A percentile compares a stretch with the other conserved stretches of the same genome.
Conservation (phyloP, 2,329 filamentous ascomycete species). For the Paecilomyces fulvus region DNA sequence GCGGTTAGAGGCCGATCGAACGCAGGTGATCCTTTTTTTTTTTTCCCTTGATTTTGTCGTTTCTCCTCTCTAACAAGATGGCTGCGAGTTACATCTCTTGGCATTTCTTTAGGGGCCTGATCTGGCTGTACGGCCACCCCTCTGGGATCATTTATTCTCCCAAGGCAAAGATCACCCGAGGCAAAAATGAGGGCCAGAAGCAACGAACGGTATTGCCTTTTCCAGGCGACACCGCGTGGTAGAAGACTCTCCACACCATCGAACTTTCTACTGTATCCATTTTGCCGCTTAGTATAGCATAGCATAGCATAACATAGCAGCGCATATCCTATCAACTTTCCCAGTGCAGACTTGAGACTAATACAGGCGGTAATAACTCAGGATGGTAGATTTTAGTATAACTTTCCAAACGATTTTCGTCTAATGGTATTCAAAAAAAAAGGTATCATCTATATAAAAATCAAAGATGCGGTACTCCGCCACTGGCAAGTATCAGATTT, state of each 20-base stretch:
- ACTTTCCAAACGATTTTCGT: not conserved
- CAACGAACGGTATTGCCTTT: not conserved
- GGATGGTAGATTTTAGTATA: not conserved
- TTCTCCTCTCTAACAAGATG: not conserved
- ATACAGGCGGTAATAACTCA: not conserved
- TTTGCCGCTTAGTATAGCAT: not conserved
- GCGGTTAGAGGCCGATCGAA: not conserved
- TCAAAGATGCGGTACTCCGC: constrained; percentile 64
- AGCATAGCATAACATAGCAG: not conserved
- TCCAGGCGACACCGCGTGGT: not conserved
- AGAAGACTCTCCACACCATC: not conserved
- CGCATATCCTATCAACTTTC: not conserved
- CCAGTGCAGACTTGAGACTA: not conserved
- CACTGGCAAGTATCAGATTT: constrained; percentile 73
- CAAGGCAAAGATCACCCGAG: not conserved
- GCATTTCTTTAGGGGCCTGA: not conserved
- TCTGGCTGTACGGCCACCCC: too few species aligned
- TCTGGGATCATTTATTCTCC: not conserved
- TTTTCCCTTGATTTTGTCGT: not conserved
- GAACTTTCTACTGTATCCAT: not conserved
- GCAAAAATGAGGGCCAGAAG: not conserved
- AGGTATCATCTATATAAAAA: not conserved
- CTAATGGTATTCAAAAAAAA: not conserved
- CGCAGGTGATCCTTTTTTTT: not conserved
- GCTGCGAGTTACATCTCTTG: not conserved